Conservation (phyloP, 345 rosid genomes). For the Linum lewisii region DNA sequence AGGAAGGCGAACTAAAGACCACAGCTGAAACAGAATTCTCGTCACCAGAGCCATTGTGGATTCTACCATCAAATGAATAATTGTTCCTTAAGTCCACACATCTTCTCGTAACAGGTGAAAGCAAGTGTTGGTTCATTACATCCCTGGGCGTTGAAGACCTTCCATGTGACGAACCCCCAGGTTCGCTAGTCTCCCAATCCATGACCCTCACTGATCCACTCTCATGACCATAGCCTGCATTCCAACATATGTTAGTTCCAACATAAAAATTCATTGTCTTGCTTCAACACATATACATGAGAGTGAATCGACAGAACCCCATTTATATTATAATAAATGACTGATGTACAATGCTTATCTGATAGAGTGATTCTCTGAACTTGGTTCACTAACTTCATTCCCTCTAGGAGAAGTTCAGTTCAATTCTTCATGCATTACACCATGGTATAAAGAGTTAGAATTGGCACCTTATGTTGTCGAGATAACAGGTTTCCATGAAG, state of each 20-base stretch:
- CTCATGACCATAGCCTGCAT: constrained; percentile 45
- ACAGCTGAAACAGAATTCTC: constrained; percentile 20
- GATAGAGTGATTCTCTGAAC: background rate
- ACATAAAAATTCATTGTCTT: constrained; percentile 19
- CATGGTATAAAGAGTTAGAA: background rate
- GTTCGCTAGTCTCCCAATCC: constrained; percentile 60
- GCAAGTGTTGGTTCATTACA: constrained; percentile 36
- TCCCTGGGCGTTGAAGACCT: constrained; percentile 64
- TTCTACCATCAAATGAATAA: constrained; percentile 60
- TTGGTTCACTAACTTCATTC: background rate
- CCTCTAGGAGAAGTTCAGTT: background rate
- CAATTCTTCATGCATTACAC: background rate
- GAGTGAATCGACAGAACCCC: constrained; percentile 19
- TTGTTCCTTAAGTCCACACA: constrained; percentile 48
- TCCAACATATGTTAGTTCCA: constrained; percentile 36
- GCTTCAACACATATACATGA: constrained; percentile 33
- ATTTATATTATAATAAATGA: too few relatives aligned
- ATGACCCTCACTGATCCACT: constrained; percentile 53
- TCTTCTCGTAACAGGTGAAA: constrained; percentile 55
- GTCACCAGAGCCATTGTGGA: constrained; percentile 31
- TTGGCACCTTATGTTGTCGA: background rate
- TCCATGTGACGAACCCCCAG: constrained; percentile 47
- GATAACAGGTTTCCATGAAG: constrained; percentile 5
- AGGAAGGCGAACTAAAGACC: constrained; percentile 19
- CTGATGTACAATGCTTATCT: constrained; percentile 1